Percentiles rank a stretch among this genome's conserved stretches.
Conservation (phyloP, 2,329 filamentous ascomycete species). For the Rhexocercosporidium sp. region DNA sequence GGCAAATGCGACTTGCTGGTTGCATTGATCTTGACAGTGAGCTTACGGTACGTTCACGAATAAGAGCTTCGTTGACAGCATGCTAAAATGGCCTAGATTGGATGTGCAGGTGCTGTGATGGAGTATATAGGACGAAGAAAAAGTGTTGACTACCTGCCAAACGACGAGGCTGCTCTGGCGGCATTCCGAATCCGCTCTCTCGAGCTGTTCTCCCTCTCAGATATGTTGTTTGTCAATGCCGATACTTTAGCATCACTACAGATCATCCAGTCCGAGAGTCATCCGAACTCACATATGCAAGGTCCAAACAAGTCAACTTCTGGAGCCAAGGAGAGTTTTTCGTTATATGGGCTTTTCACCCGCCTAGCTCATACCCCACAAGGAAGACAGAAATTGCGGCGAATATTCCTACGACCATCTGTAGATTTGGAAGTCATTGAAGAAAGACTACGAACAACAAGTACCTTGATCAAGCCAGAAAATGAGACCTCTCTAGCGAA, state of each 20-base stretch:
- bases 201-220: constrained; percentile 74
- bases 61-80: not conserved
- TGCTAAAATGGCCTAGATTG: constrained; percentile 52
- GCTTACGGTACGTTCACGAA: constrained; percentile 59
- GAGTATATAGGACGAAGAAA: constrained; percentile 74
- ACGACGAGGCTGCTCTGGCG: constrained; percentile 57
- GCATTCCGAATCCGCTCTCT: constrained; percentile 67
- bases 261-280: constrained; percentile 80
- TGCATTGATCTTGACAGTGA: constrained; percentile 76
- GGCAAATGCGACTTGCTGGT: constrained; percentile 70
- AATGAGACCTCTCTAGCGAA: constrained; percentile 63
- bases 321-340: constrained; percentile 79
- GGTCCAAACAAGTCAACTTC: constrained; percentile 65
- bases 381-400: constrained; percentile 75
- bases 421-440: constrained; percentile 70
- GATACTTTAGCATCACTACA: constrained; percentile 85
- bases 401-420: constrained; percentile 81
- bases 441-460: constrained; percentile 73
- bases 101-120: constrained; percentile 88
- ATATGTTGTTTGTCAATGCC: constrained; percentile 76
- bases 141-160: constrained; percentile 65
- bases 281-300: constrained; percentile 81
- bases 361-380: constrained; percentile 77
- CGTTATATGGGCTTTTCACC: constrained; percentile 82
- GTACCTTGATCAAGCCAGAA: constrained; percentile 67